phyloP scores from a whole-genome alignment of 2,329 filamentous ascomycete genomes.

The Dothistroma pini region DNA sequence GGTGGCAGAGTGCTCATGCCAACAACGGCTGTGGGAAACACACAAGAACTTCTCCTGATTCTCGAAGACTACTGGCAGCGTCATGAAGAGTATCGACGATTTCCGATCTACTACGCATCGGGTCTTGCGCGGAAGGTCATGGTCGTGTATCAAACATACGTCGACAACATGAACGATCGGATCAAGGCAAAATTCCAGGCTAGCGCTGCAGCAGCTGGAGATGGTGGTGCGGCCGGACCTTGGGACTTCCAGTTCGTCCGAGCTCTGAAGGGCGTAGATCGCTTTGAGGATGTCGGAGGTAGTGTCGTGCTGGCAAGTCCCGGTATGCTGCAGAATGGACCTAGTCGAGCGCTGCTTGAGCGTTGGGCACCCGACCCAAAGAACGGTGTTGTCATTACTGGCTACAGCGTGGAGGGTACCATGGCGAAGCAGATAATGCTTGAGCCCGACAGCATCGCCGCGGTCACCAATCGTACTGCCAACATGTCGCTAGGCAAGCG shows the following conservation, averaged over 20 bases:
- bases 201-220: conserved; percentile 80
- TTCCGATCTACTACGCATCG: conserved; percentile 95
- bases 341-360: conserved; percentile 87
- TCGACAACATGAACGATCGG: conserved; percentile 98
- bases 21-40: conserved; percentile 89
- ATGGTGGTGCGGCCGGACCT: conserved; percentile 68
- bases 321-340: conserved; percentile 97
- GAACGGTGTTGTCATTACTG: conserved; percentile 98
- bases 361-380: conserved; percentile 94
- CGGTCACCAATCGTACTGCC: conserved; percentile 62
- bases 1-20: conserved; percentile 92
- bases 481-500: conserved; percentile 29
- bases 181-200: conserved; percentile 86
- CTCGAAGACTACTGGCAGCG: conserved; percentile 96
- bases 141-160: conserved; percentile 98
- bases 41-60: conserved; percentile 90
- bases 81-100: conserved; percentile 81
- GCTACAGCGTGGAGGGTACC: conserved; percentile 96
- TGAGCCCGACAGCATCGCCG: conserved; percentile 91
- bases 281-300: conserved; percentile 91
- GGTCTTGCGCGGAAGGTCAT: conserved; percentile 95
- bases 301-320: conserved; percentile 98
- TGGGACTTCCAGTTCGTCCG: conserved; percentile 98
- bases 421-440: conserved; percentile 97
- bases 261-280: conserved; percentile 85